Base-by-base conservation (phyloP, 495 filamentous ascomycete genomes). In the Aspergillus conjunctus region DNA sequence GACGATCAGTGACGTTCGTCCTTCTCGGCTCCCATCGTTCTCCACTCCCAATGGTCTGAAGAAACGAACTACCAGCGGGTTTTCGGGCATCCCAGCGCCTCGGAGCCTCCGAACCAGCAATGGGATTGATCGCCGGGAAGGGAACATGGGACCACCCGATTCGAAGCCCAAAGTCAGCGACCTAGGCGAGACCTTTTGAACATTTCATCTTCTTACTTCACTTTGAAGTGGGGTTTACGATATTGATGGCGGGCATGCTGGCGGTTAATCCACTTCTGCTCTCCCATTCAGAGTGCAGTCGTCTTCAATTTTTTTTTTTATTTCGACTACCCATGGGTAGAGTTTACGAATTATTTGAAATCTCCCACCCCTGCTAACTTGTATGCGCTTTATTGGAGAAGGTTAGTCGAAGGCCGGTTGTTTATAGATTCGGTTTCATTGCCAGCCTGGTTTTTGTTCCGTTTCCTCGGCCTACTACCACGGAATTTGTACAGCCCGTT, bases 101-200 rank as follows among this genome's bases (percentile, higher is more conserved):
- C 68, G 75, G 69, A 71, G 73, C 79, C 72, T 78, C 78, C 73
- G 78, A 80, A 77, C 79, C 57, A 78, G 79, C 58, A 59, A 74
- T 37, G 73, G 78, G 51, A 67, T 78, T 44, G 68, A 81, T 66
- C 71, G 66, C 22, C 81, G 73, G 65, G 76, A 75, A 54, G 77
- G 81, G 53, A 73, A 73, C 56, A 82, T 87, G 85, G 79, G 79
- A 33, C 83, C 83, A 22, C 81, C 83, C 8, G 71, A 73, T 51
- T 60, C 73, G 55, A 75, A 75, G 68, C 69, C 81, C 55, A 83
- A 81, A 66, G 67, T 83, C 61, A 81, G 77, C 65, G 87, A 84
- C 58, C 73, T 90, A n/a, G 87, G 86, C 14, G 87, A 90, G 74
- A 88, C 86, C 30, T 90, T 82, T 69, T 90, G 68, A 72, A 50